Percentiles rank a stretch among this genome's conserved stretches.
These are phyloP conservation scores for Trametes versicolor DNA, from an alignment of 1,284 basidiomycete species.

Conservation along the genomic window DNA sequence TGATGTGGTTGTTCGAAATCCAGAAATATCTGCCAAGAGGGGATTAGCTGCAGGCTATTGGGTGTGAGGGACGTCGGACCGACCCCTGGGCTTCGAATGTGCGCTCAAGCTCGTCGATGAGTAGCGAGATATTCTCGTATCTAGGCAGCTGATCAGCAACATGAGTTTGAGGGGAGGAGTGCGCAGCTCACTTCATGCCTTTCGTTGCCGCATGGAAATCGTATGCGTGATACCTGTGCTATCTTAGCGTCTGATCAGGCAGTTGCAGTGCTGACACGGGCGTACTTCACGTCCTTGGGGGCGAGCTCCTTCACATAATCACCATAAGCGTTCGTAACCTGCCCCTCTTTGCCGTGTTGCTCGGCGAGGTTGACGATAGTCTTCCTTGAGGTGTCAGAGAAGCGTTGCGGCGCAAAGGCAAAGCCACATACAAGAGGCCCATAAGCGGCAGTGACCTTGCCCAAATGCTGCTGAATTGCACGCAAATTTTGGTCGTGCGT, in stretches of 20 bases:
- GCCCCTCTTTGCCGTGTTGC: constrained; percentile 87
- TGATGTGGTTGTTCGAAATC: constrained; percentile 76
- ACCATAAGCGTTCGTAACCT: constrained; percentile 82
- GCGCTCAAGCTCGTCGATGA: constrained; percentile 76
- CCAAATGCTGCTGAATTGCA: constrained; percentile 81
- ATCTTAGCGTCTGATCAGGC: not conserved
- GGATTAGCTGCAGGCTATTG: constrained; percentile 8
- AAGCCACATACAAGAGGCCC: constrained; percentile 73
- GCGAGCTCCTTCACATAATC: constrained; percentile 72
- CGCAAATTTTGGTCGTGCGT: constrained; percentile 79
- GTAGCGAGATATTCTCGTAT: constrained; percentile 89
- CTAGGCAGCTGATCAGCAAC: constrained; percentile 47
- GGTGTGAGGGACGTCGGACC: constrained; percentile 26
- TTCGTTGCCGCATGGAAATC: constrained; percentile 93
- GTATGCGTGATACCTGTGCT: constrained; percentile 69
- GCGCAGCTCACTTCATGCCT: constrained; percentile 84
- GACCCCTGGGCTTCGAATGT: constrained; percentile 84
- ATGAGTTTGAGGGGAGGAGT: constrained; percentile 18
- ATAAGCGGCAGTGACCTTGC: constrained; percentile 73
- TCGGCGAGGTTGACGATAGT: constrained; percentile 92
- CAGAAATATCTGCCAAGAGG: constrained; percentile 75
- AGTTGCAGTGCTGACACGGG: constrained; percentile 21
- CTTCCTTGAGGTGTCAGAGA: constrained; percentile 48
- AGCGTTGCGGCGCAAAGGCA: not conserved
- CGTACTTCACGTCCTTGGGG: constrained; percentile 72